These are phyloP conservation scores for Malassezia equina DNA, from an alignment of 1,284 basidiomycete genomes.

Conservation along the genomic window DNA sequence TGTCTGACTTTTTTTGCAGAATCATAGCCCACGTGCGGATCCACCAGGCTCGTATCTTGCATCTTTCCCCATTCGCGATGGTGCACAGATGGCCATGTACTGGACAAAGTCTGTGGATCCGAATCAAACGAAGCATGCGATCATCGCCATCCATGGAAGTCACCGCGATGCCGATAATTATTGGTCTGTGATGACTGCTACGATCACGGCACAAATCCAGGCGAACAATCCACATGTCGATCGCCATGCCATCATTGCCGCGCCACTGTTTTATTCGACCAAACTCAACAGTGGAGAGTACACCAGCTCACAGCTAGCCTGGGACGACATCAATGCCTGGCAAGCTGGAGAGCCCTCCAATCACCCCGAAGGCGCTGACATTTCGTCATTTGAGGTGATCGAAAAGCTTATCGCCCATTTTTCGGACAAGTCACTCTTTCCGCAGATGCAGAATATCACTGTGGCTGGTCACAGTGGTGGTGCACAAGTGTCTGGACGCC, in stretches of 20 bases:
- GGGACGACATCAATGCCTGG: conserved; percentile 36
- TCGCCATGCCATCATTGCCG: conserved; percentile 25
- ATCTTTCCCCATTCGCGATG: not conserved
- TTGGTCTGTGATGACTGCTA: conserved; percentile 23
- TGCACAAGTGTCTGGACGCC: conserved; percentile 29
- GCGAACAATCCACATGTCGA: conserved; percentile 12
- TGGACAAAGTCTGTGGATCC: not conserved
- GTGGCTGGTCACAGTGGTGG: conserved; percentile 40
- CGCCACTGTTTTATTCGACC: conserved; percentile 33
- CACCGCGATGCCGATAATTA: conserved; percentile 28
- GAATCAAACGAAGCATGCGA: conserved; percentile 4
- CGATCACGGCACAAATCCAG: conserved; percentile 15
- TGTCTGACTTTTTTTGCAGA: not conserved
- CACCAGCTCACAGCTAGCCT: conserved; percentile 18
- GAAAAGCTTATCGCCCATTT: conserved; percentile 23
- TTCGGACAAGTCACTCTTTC: conserved; percentile 18
- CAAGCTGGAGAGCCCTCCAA: conserved; percentile 22
- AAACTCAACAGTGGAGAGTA: conserved; percentile 17
- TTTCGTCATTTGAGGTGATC: conserved; percentile 23
- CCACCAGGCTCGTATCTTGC: not conserved
- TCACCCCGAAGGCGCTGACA: conserved; percentile 12
- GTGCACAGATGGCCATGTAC: not conserved
- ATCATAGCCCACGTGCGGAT: not conserved
- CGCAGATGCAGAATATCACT: conserved; percentile 31
- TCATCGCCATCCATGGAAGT: conserved; percentile 35